Conservation (phyloP, 176 grass and related monocot species). For the Pontederia paniculata region DNA sequence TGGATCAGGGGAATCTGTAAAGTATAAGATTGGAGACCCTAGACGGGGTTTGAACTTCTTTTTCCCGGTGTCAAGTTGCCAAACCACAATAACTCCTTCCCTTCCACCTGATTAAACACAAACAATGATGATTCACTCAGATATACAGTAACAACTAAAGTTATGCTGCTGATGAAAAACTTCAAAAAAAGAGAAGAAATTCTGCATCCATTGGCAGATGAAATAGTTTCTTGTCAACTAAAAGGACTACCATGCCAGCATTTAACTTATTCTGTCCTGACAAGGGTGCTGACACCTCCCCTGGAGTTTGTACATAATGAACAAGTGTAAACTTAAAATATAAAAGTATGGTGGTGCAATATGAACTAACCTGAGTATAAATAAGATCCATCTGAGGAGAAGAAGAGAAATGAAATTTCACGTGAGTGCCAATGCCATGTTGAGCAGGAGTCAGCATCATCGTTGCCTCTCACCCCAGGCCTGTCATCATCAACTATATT, state of each 20-base stretch:
- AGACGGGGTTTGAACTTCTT: slow-evolving; percentile 80
- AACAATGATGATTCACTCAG: not conserved
- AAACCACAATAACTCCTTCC: slow-evolving; percentile 96
- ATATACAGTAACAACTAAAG: not conserved
- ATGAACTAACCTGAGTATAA: slow-evolving; percentile 71
- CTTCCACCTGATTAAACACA: slow-evolving; percentile 52
- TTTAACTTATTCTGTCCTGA: too few relatives aligned
- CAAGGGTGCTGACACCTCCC: too few relatives aligned
- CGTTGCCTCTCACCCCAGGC: slow-evolving; percentile 49
- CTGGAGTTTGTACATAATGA: not conserved
- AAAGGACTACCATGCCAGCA: too few relatives aligned
- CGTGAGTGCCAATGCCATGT: slow-evolving; percentile 90
- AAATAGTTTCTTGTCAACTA: too few relatives aligned
- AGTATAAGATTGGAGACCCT: slow-evolving; percentile 81
- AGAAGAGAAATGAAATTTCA: slow-evolving; percentile 56
- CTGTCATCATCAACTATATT: slow-evolving; percentile 39
- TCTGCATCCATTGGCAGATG: too few relatives aligned
- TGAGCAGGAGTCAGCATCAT: slow-evolving; percentile 66
- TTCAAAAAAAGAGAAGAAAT: too few relatives aligned
- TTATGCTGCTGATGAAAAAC: not conserved
- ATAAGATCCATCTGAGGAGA: slow-evolving; percentile 74
- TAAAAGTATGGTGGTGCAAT: not conserved
- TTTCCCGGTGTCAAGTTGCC: slow-evolving; percentile 90
- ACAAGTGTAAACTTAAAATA: not conserved
- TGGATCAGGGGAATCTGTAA: slow-evolving; percentile 76